phyloP scores from a whole-genome alignment of 2,329 filamentous ascomycete species.

The Hirsutella minnesotensis region DNA sequence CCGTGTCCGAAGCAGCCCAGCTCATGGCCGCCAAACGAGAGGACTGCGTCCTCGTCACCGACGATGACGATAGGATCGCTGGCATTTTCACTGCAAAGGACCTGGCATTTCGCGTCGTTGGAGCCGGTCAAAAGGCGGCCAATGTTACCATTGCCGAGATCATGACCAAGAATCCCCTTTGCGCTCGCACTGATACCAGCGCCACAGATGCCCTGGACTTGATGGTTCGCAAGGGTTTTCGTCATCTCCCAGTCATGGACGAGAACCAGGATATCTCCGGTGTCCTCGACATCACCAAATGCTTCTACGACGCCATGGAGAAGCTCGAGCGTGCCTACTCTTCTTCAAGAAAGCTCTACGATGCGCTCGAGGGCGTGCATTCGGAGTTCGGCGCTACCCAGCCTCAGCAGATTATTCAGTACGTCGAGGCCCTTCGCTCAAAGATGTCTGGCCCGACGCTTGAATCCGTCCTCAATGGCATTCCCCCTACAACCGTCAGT shows the following conservation, averaged over 20 bases:
- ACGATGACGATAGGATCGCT: slow-evolving; percentile 94
- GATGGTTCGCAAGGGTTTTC: slow-evolving; percentile 97
- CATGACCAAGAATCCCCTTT: slow-evolving; percentile 99
- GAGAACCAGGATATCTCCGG: slow-evolving; percentile 99
- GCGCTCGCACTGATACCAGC: slow-evolving; percentile 92
- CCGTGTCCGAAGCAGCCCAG: slow-evolving; percentile 91
- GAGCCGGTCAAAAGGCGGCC: slow-evolving; percentile 75
- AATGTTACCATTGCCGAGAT: slow-evolving; percentile 93
- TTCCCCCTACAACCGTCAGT: slow-evolving; percentile 87
- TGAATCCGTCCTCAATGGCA: slow-evolving; percentile 83
- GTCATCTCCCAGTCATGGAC: slow-evolving; percentile 97
- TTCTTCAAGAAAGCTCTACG: slow-evolving; percentile 95
- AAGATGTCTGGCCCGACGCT: slow-evolving; percentile 98
- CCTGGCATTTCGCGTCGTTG: slow-evolving; percentile 91
- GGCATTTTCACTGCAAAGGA: slow-evolving; percentile 99
- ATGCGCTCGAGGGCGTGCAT: slow-evolving; percentile 94
- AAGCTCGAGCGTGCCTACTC: slow-evolving; percentile 96
- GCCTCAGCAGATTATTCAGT: slow-evolving; percentile 97
- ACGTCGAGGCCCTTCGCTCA: slow-evolving; percentile 84
- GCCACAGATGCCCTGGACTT: slow-evolving; percentile 93
- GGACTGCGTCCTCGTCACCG: slow-evolving; percentile 93
- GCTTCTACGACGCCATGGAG: slow-evolving; percentile 99
- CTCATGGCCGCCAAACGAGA: slow-evolving; percentile 98
- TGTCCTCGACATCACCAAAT: slow-evolving; percentile 97
- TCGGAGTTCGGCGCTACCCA: slow-evolving; percentile 92